A percentile compares a stretch with the other conserved stretches of the same genome.
Evolutionary conservation across 768 basidiomycete genomes (phyloP).

Genomic region (Boletus fagicola): DNA sequence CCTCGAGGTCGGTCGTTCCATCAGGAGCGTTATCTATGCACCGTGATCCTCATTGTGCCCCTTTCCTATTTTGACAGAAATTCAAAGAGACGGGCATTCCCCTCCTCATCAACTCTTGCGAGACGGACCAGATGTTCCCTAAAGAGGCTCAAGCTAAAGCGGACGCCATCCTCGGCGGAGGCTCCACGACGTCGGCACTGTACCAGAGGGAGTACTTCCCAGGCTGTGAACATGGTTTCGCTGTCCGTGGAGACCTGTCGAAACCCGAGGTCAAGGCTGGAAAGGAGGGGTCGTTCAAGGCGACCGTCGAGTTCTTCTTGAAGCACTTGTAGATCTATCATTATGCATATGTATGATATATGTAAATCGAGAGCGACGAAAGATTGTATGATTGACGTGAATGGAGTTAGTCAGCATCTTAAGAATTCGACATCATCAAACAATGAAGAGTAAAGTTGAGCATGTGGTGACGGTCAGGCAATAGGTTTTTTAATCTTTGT

Average conservation of each 20-base stretch:
- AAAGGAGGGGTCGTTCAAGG: constrained; percentile 54
- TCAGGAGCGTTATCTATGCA: not conserved
- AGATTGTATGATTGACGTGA: too few species aligned
- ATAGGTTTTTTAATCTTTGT: too few species aligned
- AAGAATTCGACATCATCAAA: too few species aligned
- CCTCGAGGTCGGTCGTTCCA: constrained; percentile 46
- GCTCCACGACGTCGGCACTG: constrained; percentile 44
- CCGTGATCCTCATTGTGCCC: not conserved
- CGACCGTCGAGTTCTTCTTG: constrained; percentile 53
- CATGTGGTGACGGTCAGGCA: too few species aligned
- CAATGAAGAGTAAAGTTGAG: too few species aligned
- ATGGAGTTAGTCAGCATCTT: too few species aligned
- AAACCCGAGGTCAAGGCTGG: constrained; percentile 55
- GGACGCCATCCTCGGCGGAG: constrained; percentile 49
- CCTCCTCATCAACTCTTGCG: constrained; percentile 68
- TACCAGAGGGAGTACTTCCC: constrained; percentile 24
- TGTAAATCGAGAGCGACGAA: too few species aligned
- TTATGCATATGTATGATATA: constrained; percentile 1
- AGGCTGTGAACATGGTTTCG: constrained; percentile 55
- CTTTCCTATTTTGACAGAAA: constrained; percentile 37
- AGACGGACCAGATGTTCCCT: constrained; percentile 51
- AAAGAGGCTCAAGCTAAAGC: constrained; percentile 42
- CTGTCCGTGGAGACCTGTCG: constrained; percentile 48
- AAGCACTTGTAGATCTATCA: constrained; percentile 26
- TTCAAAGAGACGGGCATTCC: constrained; percentile 50